phyloP scores from a whole-genome alignment of 1,284 basidiomycete species.

The Cryptococcus maquisensis region DNA sequence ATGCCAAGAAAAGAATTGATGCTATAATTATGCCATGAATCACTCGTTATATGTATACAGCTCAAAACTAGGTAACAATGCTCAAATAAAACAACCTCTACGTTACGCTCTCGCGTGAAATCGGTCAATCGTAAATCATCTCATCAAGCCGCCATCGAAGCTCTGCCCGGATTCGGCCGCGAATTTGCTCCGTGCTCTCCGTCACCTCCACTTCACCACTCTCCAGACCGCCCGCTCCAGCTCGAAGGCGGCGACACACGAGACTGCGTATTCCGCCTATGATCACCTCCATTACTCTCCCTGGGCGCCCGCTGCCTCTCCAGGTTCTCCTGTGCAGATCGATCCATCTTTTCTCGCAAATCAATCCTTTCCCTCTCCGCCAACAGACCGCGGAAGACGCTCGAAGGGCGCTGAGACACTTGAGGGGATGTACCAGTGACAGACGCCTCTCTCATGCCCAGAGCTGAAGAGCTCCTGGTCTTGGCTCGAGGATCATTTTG shows the following conservation, averaged over 20 bases:
- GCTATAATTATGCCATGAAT: no score
- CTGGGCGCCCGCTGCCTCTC: background rate
- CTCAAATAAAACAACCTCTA: no score
- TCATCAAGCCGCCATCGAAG: no score
- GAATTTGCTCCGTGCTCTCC: no score
- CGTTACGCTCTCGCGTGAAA: no score
- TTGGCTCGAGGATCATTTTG: background rate
- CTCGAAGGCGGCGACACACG: background rate
- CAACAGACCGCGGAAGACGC: background rate
- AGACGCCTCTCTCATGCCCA: background rate
- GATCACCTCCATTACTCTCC: background rate
- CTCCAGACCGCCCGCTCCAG: background rate
- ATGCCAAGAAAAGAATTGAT: no score
- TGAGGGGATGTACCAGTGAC: background rate
- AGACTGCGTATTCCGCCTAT: background rate
- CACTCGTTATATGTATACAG: no score
- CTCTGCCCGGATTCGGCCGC: no score
- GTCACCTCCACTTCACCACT: background rate
- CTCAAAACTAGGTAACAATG: no score
- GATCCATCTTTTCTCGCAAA: background rate
- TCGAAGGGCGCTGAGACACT: background rate
- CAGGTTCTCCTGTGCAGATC: background rate
- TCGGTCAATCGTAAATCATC: no score
- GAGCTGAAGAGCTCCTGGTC: background rate
- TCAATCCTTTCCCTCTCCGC: background rate